Evolutionary conservation across 2,329 filamentous ascomycete genomes (phyloP), one percentile per base, ranked within the genome.

Genomic region (Chaetomium sp.): DNA sequence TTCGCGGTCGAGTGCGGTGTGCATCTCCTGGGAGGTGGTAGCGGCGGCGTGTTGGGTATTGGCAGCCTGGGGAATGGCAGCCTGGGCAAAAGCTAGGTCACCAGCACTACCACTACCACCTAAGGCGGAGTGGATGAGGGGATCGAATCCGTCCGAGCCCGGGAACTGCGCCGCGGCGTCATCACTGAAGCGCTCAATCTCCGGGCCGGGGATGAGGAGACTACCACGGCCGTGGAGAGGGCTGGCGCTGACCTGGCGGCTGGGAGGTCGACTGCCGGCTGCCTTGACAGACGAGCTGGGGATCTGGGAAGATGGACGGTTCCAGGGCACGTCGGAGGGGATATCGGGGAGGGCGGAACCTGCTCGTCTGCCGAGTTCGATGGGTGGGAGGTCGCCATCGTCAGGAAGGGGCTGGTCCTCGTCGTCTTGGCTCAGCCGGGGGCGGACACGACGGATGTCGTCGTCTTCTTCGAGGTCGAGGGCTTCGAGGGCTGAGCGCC

Each of bases 351-450:
- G 78, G 6, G 81, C 79, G 0, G 81, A 78, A 0, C 76, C 80
- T 1, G 81, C 86, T 43, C 88, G 82, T 70, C 89, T 82, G 19
- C 85, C 88, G 32, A 89, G 70, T 68, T 95, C 90, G 6, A 73
- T 62, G 1, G 70, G 64, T 7, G 69, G 47, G 3, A 65, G 60
- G 0, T 67, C 69, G 38, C 67, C 67, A 6, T 67, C 67, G 4
- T 59, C 27, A 11, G 57, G 59, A 33, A 49, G 35, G 14, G 32
- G 42, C 1, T 7, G 45, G 40, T 10, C 45, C 14, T 49, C 49
- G 32, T 57, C 54, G 44, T 51, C 37, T 27, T 27, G 53, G 12
- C 19, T 11, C 6, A 42, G 45, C 6, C 51, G 56, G 35, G 54
- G 58, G 12, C 56, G 56, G 33, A 45, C 53, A 14, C 59, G 54